Evolutionary conservation across 768 basidiomycete genomes (phyloP).

Genomic region (Naganishia onofrii): DNA sequence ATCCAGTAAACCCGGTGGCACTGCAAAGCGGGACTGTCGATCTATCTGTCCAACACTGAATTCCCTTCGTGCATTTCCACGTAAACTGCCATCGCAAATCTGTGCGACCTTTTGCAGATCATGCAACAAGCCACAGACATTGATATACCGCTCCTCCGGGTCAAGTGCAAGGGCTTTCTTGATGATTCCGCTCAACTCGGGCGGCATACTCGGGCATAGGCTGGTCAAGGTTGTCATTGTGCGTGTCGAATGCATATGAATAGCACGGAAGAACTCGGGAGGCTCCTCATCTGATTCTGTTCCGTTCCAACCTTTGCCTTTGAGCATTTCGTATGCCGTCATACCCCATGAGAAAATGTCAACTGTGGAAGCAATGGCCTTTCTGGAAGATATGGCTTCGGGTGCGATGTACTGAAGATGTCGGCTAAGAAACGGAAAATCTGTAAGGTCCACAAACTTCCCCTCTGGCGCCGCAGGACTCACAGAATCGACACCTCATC

Average conservation of each 20-base stretch:
- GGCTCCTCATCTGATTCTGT: conserved; percentile 21
- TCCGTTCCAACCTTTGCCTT: conserved; percentile 32
- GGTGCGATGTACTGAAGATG: conserved; percentile 40
- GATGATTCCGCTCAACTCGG: conserved; percentile 40
- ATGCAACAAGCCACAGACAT: conserved; percentile 36
- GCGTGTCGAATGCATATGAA: conserved; percentile 39
- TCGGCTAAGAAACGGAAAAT: background rate
- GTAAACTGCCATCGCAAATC: conserved; percentile 31
- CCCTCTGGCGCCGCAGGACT: background rate
- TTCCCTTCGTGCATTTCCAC: background rate
- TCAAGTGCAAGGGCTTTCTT: conserved; percentile 40
- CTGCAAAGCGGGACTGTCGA: background rate
- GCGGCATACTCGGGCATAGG: conserved; percentile 26
- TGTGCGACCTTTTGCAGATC: conserved; percentile 38
- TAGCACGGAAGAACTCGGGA: conserved; percentile 37
- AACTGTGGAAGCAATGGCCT: conserved; percentile 13
- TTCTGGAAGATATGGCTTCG: conserved; percentile 28
- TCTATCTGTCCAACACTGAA: conserved; percentile 27
- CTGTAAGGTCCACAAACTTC: background rate
- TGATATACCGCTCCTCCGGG: conserved; percentile 40
- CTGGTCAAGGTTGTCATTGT: conserved; percentile 28
- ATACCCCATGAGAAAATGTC: conserved; percentile 46
- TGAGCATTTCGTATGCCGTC: conserved; percentile 41
- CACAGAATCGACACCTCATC: background rate
- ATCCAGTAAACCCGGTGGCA: conserved; percentile 20